phyloP scores from a whole-genome alignment of 805 yeast genomes.

The Suhomyces sp. region DNA sequence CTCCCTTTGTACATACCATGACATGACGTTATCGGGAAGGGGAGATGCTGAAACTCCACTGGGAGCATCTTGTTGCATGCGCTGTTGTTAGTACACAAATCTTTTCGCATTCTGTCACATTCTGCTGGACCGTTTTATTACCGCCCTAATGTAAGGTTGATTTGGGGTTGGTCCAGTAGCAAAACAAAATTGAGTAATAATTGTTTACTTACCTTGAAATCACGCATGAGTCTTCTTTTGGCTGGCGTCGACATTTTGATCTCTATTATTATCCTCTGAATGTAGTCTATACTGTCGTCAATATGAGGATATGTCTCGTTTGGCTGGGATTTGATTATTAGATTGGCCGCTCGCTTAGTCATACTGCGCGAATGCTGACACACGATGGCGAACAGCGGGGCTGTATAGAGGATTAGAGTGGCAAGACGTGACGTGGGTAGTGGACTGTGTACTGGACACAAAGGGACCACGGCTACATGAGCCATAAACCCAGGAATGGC shows the following conservation, averaged over 20 bases:
- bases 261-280: not conserved
- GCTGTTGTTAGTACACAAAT: conserved; percentile 24
- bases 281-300: not conserved
- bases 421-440: not conserved
- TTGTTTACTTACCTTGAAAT: conserved; percentile 85
- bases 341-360: not conserved
- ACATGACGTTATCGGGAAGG: conserved; percentile 93
- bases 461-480: no score
- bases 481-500: no score
- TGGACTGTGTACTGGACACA: no score
- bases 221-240: conserved; percentile 98
- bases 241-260: conserved; percentile 90
- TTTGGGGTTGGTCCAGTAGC: no score
- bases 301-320: not conserved
- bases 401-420: not conserved
- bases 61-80: conserved; percentile 98
- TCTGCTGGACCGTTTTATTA: not conserved
- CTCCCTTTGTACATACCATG: conserved; percentile 45
- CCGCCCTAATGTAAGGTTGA: not conserved
- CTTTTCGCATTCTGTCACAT: not conserved
- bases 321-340: not conserved
- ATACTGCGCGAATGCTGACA: not conserved
- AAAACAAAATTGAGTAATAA: no score
- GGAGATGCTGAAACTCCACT: conserved; percentile 98
- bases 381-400: not conserved